Conservation (phyloP, 2,329 filamentous ascomycete species). For the Xylaria sp. region DNA sequence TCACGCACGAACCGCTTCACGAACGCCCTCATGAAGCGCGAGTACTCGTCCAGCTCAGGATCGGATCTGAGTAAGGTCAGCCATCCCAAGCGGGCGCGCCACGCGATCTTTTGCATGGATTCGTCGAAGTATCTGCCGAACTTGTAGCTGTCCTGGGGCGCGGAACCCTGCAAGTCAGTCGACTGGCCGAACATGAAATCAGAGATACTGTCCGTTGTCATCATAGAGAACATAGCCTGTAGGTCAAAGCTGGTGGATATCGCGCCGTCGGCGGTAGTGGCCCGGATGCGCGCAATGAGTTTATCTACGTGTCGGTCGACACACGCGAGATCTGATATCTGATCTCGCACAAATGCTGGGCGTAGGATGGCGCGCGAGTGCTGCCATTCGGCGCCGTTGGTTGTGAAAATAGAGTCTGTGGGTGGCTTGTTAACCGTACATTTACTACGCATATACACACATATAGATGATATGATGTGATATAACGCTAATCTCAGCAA, state of each 20-base stretch:
- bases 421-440: not conserved
- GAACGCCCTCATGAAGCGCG: conserved; percentile 57
- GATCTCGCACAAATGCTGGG: conserved; percentile 63
- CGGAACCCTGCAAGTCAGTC: conserved; percentile 53
- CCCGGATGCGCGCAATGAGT: conserved; percentile 65
- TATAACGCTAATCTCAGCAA: too few species aligned
- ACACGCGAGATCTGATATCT: conserved; percentile 73
- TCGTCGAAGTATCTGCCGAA: conserved; percentile 63
- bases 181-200: conserved; percentile 68
- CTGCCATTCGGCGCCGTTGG: conserved; percentile 64
- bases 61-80: conserved; percentile 51
- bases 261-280: conserved; percentile 56
- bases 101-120: conserved; percentile 54
- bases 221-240: conserved; percentile 69
- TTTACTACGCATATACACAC: not conserved
- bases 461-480: not conserved
- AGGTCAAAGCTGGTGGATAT: conserved; percentile 65
- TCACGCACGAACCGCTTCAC: conserved; percentile 54
- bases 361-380: conserved; percentile 62
- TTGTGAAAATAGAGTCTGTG: conserved; percentile 61
- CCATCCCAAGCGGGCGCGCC: conserved; percentile 55
- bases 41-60: conserved; percentile 52
- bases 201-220: conserved; percentile 74
- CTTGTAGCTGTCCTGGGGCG: conserved; percentile 51
- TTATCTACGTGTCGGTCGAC: conserved; percentile 75